Base-by-base conservation (phyloP, 2,329 filamentous ascomycete species). In the Beauveria caledonica region DNA sequence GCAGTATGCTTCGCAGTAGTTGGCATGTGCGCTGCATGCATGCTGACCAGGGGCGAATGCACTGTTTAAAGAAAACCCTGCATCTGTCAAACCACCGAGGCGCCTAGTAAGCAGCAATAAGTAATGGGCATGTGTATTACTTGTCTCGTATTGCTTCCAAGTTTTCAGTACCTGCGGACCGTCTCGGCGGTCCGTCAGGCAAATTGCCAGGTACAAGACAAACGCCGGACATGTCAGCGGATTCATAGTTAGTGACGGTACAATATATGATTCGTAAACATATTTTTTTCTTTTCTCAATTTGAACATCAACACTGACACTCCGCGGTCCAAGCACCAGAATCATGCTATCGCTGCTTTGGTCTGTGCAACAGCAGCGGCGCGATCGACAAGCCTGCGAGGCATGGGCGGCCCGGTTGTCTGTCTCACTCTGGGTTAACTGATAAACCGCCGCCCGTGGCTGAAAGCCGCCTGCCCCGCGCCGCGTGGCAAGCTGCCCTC, bases 391-490 rank as follows among this genome's bases (percentile, higher is more conserved):
- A 39, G 29, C 13, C 17, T 45, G 52, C 25, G 13, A 29, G 40
- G 40, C 21, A 21, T 21, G 54, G 10, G 29, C 33, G 33, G 33
- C 33, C 33, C 33, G 11, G 33, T 15, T 36, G 19, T n/a, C 21
- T 49, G 55, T 51, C 56, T 58, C 46, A 51, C 46, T 6, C n/a
- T 33, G 49, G 48, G 42, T 42, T 19, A 25, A 56, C 19, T 36
- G 36, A 51, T 51, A 44, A 51, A 10, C 36, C 46, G 53, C n/a
- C 54, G 3, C 15, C 46, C 46, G 33, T 58, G 45, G 46, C 56
- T 46, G 56, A 58, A 51, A 58, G 36, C 46, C 56, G 56, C 46
- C 11, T 42, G 45, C n/a, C 45, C 55, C 21, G 45, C 36, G 49
- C 49, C n/a, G 25, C n/a, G 10, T 19, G 25, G 27, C 25, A 15